Evolutionary conservation across 768 basidiomycete genomes (phyloP), one percentile per base, ranked within the genome.

Genomic region (Psilocybe sp.): DNA sequence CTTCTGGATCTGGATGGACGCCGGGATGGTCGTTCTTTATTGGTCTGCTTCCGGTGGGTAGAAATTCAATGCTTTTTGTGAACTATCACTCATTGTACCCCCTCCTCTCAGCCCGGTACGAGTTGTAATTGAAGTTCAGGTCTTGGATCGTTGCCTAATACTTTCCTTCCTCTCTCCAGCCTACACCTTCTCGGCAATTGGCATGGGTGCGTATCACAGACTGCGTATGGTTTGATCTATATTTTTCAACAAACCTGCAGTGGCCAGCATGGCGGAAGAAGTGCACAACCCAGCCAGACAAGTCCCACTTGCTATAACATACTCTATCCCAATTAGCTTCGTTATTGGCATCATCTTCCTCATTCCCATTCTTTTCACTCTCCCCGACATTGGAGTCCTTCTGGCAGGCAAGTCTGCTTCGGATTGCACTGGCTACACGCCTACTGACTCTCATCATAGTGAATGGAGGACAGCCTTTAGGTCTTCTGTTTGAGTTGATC

Each of bases 21-120:
- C 72, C 80, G 11, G 85, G 81, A 31, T 86, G 83, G 83, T 73
- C 81, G 0, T 87, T 85, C 60, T 86, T 85, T 61, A 80, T 85
- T 32, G 84, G 84, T 31, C 58, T 84, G 16, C 70, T 82, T 18
- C 81, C 78, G 38, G 81, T 82, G 66, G 51, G 75, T 46, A 40
- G 5, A 2, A 11, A 46, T 23, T 16, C n/a, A 44, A 18, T 20
- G 44, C n/a, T 32, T n/a, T 39, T 38, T 16, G 46, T 34, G 16
- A 12, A 54, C 19, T 32, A 40, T 13, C 8, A 39, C 12, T 16
- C 44, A 20, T 46, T 56, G 13, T 28, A 15, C 57, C 16, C 18
- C 19, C 31, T 35, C 31, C 39, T 13, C 44, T 35, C 46, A 72
- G 71, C 63, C 70, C 45, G 69, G 71, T 69, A 57, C 54, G 63